Evolutionary conservation across 345 rosid species (phyloP), one percentile per base, ranked within the genome.

Genomic region (Gossypium longicalyx): DNA sequence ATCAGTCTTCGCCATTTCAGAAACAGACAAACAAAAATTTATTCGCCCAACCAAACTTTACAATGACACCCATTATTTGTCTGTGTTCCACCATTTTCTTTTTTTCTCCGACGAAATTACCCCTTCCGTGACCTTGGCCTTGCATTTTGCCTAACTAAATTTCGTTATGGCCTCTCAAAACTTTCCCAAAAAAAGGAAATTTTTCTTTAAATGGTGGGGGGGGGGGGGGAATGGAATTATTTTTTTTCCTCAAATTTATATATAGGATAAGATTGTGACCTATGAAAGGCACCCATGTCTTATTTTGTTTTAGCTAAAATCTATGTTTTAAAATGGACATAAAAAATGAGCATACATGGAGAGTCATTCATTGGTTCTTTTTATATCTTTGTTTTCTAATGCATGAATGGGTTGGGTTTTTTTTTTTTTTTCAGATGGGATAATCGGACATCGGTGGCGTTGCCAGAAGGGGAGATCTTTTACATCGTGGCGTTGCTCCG

Each of bases 401-500:
- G 6, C 10, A 48, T 34, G 1, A 0, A 2, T 58, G 53, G 10
- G 41, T 5, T 34, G 1, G 38, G 7, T 5, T 34, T 5, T 0
- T 34, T 34, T 23, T 22, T 17, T 5, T 73, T 47, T 17, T 56
- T 2, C 76, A 94, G 98, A 85, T 94, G 97, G 98, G 94, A 93
- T 73, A 66, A 67, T 7, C 86, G 94, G 10, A 88, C 89, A 9
- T 94, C 94, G 0, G 90, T 85, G 74, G 88, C 78, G 27, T 9
- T 89, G 70, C 98, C 99, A 15, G 86, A 81, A 9, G 96, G 92
- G 16, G 96, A 89, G 43, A 78, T 93, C 12, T 94, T 94, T 85
- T 94, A 94, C 80, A 78, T 93, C 1, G 94, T 93, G 74, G 99
- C 96, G 19, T 78, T 94, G 82, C 95, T 94, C 52, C 83, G 98